A percentile compares a stretch with the other conserved stretches of the same genome.
Evolutionary conservation across 202 grass and related monocot genomes (phyloP).

Genomic region (Elaeis oleifera): DNA sequence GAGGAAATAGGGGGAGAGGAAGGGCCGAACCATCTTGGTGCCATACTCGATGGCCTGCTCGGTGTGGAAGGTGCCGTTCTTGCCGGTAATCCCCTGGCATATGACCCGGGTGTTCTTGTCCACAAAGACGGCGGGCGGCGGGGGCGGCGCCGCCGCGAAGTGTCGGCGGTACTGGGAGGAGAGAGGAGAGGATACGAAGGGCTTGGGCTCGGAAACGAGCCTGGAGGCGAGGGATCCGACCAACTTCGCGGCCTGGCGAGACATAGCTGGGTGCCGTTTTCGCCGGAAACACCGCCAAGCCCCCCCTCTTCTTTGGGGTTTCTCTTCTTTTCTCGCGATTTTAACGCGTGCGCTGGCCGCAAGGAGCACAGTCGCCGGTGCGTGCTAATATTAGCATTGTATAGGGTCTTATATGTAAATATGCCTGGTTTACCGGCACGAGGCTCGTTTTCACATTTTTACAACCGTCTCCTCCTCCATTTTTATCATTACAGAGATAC

Average conservation of each 20-base stretch:
- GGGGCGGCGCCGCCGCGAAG: slow-evolving; percentile 58
- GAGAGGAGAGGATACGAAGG: not conserved
- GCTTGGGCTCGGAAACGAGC: slow-evolving; percentile 22
- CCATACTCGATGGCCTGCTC: slow-evolving; percentile 99
- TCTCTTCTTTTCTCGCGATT: too few species aligned
- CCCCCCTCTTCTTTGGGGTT: too few species aligned
- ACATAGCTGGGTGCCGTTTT: slow-evolving; percentile 14
- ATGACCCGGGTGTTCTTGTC: slow-evolving; percentile 99
- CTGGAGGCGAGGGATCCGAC: slow-evolving; percentile 55
- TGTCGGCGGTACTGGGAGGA: slow-evolving; percentile 31
- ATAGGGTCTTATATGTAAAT: too few species aligned
- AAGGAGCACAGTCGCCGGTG: too few species aligned
- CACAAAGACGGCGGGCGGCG: slow-evolving; percentile 78
- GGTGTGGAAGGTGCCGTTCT: slow-evolving; percentile 99
- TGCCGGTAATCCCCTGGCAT: slow-evolving; percentile 98
- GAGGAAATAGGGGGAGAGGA: not conserved
- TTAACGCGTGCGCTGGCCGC: too few species aligned
- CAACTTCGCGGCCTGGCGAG: slow-evolving; percentile 63
- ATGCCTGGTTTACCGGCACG: too few species aligned
- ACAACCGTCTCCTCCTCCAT: too few species aligned
- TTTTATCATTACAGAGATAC: too few species aligned
- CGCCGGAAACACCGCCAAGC: too few species aligned
- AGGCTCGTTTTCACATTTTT: too few species aligned
- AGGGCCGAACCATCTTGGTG: slow-evolving; percentile 70
- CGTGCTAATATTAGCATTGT: too few species aligned